Evolutionary conservation across 164 flowering plant genomes (phyloP), one percentile per base, ranked within the genome.

Genomic region (Euptelea pleiosperma): DNA sequence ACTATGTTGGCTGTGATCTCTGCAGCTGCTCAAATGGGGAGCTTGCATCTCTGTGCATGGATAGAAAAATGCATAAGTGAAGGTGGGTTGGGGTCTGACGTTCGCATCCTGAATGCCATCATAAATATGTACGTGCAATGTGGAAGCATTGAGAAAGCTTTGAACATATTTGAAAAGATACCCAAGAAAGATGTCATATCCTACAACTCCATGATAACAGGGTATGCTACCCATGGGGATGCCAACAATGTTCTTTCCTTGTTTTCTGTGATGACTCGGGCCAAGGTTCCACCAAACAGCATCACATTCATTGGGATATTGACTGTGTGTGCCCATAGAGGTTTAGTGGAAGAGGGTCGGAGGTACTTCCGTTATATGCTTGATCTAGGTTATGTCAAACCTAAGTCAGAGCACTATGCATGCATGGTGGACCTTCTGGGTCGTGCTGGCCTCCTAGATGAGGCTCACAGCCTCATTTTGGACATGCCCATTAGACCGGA

Each of bases 381-480:
- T 36, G 54, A 66, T 39, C 47, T 52, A 8, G 48, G 60, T 16
- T 26, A 29, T 8, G 37, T 66, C n/a, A 33, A 45, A 31, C 47
- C 36, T 10, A 52, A 48, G 25, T 28, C 44, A 22, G 64, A 59
- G 40, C 69, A 65, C 36, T 65, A 65, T 52, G 44, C 63, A 3
- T 58, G 69, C 46, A 58, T 65, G 70, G 70, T 53, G 24, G 70
- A 66, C 41, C 37, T 66, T 19, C 37, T 66, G 9, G 59, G 64
- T 22, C 64, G 70, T 18, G 70, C 49, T 3, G 64, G 64, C 2
- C 31, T 29, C 30, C 22, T 66, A n/a, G 60, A 39, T 21, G 70
- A 66, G 54, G 70, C 70, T n/a, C 52, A 45, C 30, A 50, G 33
- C 0, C 55, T 66, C 14, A 46, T 66, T 2, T 28, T n/a, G 49